Conservation (phyloP, 139 green algal species). For the Tetraselmis striata region DNA sequence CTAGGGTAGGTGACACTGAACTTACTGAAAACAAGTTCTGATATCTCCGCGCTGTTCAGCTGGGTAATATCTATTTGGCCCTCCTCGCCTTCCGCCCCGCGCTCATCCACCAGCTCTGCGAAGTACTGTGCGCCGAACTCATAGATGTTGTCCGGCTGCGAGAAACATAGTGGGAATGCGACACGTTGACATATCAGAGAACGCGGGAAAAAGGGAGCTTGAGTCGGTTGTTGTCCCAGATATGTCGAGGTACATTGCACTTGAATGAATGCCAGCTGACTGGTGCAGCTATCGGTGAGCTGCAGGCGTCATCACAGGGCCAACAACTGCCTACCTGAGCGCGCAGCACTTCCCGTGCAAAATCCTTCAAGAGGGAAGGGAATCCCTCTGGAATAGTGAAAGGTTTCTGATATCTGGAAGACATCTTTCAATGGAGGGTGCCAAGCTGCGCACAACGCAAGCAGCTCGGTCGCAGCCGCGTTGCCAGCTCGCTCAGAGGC, state of each 20-base stretch:
- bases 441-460: no score
- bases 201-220: no score
- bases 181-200: no score
- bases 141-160: constrained; percentile 66
- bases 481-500: no score
- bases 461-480: no score
- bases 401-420: constrained; percentile 53
- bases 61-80: background rate
- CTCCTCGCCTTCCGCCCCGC: background rate
- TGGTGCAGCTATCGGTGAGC: no score
- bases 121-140: constrained; percentile 66
- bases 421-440: no score
- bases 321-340: no score
- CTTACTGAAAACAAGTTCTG: background rate
- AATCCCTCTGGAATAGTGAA: constrained; percentile 55
- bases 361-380: constrained; percentile 54
- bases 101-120: constrained; percentile 21
- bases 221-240: no score
- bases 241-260: no score
- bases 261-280: constrained; percentile 2
- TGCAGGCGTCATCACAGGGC: no score
- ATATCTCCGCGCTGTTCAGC: background rate
- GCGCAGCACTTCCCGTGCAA: constrained; percentile 55
- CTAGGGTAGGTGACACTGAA: no score
- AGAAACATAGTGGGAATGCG: background rate